phyloP scores from a whole-genome alignment of 305 asterid genomes.

The Fraxinus floribunda region DNA sequence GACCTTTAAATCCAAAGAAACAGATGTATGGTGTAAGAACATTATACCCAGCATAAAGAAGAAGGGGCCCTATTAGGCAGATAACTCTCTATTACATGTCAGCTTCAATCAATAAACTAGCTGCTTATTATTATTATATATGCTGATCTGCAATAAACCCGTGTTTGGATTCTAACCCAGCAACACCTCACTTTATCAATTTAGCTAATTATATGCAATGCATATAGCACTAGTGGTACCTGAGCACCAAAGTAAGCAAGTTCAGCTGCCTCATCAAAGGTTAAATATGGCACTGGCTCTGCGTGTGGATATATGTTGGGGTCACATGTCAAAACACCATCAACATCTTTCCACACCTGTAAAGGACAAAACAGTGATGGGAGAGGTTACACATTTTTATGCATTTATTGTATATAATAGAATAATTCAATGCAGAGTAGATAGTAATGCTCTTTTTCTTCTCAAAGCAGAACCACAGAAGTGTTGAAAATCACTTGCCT shows the following conservation, averaged over 20 bases:
- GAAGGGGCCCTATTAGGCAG: not conserved
- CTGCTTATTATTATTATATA: not conserved
- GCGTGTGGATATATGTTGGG: conserved; percentile 72
- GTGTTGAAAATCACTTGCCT: conserved; percentile 43
- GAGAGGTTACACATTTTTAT: not conserved
- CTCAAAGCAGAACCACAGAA: not conserved
- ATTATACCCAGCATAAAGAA: not conserved
- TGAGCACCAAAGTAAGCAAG: conserved; percentile 99
- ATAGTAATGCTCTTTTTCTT: not conserved
- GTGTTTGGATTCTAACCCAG: not conserved
- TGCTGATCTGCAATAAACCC: not conserved
- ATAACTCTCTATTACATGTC: not conserved
- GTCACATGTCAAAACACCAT: conserved; percentile 96
- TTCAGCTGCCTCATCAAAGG: conserved; percentile 98
- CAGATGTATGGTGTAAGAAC: conserved; percentile 16
- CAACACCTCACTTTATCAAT: not conserved
- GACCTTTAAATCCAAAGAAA: conserved; percentile 56
- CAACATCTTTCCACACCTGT: conserved; percentile 99
- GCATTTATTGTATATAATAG: not conserved
- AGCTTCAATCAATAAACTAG: conserved; percentile 22
- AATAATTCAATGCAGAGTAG: conserved; percentile 1
- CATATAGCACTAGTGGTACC: conserved; percentile 39
- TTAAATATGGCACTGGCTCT: conserved; percentile 78
- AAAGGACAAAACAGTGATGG: conserved; percentile 20
- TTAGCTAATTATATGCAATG: not conserved